phyloP scores from a whole-genome alignment of 129 eudicot genomes.

The Lactuca saligna region DNA sequence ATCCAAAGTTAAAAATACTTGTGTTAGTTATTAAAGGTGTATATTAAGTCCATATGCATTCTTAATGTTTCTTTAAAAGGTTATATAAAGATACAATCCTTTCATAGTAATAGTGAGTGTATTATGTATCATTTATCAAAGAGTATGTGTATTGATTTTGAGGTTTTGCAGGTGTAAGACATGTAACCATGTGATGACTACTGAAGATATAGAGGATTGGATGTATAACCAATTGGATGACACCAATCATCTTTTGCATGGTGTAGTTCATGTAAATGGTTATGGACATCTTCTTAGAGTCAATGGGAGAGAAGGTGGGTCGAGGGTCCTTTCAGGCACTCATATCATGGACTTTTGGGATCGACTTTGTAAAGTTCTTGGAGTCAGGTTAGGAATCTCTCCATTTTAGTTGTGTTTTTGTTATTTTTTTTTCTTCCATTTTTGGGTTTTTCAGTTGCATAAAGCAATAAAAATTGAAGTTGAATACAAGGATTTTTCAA shows the following conservation, averaged over 20 bases:
- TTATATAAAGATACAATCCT: too few species aligned
- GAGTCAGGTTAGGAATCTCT: constrained; percentile 67
- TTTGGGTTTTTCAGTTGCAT: too few species aligned
- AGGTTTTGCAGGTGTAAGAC: constrained; percentile 66
- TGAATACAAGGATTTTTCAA: background rate
- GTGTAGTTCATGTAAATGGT: constrained; percentile 83
- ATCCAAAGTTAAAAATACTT: background rate
- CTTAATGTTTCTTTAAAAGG: too few species aligned
- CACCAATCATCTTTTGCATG: constrained; percentile 86
- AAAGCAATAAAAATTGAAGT: background rate
- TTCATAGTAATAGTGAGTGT: too few species aligned
- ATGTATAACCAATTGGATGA: constrained; percentile 80
- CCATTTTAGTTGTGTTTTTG: too few species aligned
- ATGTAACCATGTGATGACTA: constrained; percentile 77
- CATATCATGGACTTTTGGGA: constrained; percentile 98
- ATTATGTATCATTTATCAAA: background rate
- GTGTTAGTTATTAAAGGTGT: too few species aligned
- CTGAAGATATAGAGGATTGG: constrained; percentile 92
- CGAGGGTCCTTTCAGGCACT: constrained; percentile 71
- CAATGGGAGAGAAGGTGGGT: constrained; percentile 94
- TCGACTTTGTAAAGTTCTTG: constrained; percentile 77
- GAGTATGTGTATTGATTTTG: background rate
- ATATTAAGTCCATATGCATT: too few species aligned
- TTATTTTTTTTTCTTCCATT: too few species aligned
- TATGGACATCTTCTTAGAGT: constrained; percentile 92